A percentile compares a stretch with the other conserved stretches of the same genome.
These are phyloP conservation scores for Ophiocordyceps camponoti-rufipedis DNA, from an alignment of 2,329 filamentous ascomycete species.

Conservation along the genomic window DNA sequence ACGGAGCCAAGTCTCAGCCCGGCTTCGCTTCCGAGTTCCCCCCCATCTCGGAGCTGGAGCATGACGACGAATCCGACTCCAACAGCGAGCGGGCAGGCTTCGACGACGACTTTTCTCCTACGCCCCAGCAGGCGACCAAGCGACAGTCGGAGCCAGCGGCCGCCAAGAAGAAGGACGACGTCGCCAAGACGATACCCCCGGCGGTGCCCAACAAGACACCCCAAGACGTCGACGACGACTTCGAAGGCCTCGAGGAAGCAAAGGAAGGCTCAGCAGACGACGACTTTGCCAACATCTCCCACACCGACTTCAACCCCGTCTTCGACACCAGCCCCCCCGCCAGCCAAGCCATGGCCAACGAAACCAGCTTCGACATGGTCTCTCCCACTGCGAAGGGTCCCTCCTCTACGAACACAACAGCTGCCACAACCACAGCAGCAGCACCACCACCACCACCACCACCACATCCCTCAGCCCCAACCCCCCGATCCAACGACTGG, in stretches of 20 bases:
- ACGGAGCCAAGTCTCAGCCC: constrained; percentile 21
- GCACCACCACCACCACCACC: too few relatives aligned
- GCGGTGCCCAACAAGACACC: constrained; percentile 34
- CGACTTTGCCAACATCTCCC: constrained; percentile 58
- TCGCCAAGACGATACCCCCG: constrained; percentile 7
- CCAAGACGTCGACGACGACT: constrained; percentile 63
- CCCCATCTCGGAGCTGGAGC: constrained; percentile 72
- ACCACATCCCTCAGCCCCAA: too few relatives aligned
- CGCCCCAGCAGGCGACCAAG: constrained; percentile 24
- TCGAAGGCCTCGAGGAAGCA: constrained; percentile 68
- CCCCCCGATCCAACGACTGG: constrained; percentile 42
- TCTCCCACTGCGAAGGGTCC: constrained; percentile 15
- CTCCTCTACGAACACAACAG: constrained; percentile 22
- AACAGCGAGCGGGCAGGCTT: constrained; percentile 69
- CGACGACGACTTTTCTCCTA: constrained; percentile 77
- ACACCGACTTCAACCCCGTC: constrained; percentile 64
- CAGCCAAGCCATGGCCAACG: constrained; percentile 32
- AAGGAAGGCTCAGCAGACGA: constrained; percentile 66
- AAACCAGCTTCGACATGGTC: constrained; percentile 42
- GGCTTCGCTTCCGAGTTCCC: constrained; percentile 69
- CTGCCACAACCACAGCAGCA: constrained; percentile 14
- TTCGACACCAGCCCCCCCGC: constrained; percentile 53
- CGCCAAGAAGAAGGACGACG: neutral
- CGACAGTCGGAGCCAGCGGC: neutral
- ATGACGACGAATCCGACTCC: constrained; percentile 69